Evolutionary conservation across 2,329 filamentous ascomycete species (phyloP).

Genomic region (Pseudodiploospora longispora): DNA sequence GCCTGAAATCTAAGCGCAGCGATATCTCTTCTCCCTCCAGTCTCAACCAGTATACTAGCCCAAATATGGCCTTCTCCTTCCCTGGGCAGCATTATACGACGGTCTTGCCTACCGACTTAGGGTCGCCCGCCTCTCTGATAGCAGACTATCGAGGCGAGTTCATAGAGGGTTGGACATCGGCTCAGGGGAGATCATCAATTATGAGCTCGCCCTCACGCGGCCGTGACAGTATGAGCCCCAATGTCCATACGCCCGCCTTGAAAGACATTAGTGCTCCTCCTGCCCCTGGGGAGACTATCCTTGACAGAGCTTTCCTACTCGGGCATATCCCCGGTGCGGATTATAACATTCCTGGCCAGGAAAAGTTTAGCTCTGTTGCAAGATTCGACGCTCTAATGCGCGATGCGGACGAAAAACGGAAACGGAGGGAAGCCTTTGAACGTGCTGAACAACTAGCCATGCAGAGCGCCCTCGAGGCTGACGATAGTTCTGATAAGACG

Average conservation of each 20-base stretch:
- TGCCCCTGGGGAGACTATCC: slow-evolving; percentile 52
- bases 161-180: slow-evolving; percentile 53
- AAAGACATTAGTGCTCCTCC: slow-evolving; percentile 43
- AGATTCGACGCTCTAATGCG: slow-evolving; percentile 60
- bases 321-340: slow-evolving; percentile 55
- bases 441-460: slow-evolving; percentile 26
- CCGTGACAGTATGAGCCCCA: slow-evolving; percentile 47
- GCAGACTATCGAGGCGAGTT: slow-evolving; percentile 48
- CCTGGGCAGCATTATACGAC: slow-evolving; percentile 42
- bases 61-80: slow-evolving; percentile 29
- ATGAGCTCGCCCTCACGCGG: slow-evolving; percentile 49
- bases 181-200: slow-evolving; percentile 50
- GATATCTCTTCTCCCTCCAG: slow-evolving; percentile 53
- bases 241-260: slow-evolving; percentile 30
- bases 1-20: slow-evolving; percentile 53
- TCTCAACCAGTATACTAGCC: slow-evolving; percentile 31
- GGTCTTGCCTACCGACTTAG: slow-evolving; percentile 45
- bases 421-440: slow-evolving; percentile 29
- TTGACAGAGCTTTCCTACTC: slow-evolving; percentile 59
- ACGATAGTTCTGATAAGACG: slow-evolving; percentile 36
- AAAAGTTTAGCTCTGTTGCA: slow-evolving; percentile 56
- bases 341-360: slow-evolving; percentile 44
- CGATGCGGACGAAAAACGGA: slow-evolving; percentile 46
- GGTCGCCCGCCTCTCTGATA: slow-evolving; percentile 41
- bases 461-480: slow-evolving; percentile 44